These are phyloP conservation scores for Furcasterigmium sp. DNA, from an alignment of 2,329 filamentous ascomycete species.

Conservation along the genomic window DNA sequence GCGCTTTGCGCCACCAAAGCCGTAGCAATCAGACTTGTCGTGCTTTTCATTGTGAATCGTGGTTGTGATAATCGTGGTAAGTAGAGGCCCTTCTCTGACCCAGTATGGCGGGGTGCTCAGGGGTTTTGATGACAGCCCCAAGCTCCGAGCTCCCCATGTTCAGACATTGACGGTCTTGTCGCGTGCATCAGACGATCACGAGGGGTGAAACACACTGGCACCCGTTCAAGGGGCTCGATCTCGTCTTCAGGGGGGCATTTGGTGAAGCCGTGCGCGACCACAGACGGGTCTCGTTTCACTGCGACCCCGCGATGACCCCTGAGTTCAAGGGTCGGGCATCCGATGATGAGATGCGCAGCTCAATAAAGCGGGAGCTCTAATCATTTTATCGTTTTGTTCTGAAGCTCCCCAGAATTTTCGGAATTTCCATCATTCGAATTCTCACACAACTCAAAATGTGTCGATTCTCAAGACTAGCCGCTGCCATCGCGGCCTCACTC, in stretches of 20 bases:
- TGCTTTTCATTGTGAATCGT: background rate
- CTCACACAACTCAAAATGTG: background rate
- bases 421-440: no score
- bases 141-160: background rate
- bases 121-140: background rate
- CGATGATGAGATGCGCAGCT: background rate
- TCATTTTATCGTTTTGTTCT: no score
- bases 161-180: background rate
- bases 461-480: background rate
- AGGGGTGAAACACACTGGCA: background rate
- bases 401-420: no score
- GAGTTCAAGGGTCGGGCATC: background rate
- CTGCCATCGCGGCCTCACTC: background rate
- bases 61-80: background rate
- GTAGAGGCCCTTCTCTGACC: background rate
- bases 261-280: no score
- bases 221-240: background rate
- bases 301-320: background rate
- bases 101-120: background rate
- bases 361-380: no score
- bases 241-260: background rate
- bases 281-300: background rate
- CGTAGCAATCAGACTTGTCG: background rate
- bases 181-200: background rate
- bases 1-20: background rate